Percentiles rank a stretch among this genome's conserved stretches.
phyloP scores from a whole-genome alignment of 176 grass and related monocot genomes.

The Musa beccarii region DNA sequence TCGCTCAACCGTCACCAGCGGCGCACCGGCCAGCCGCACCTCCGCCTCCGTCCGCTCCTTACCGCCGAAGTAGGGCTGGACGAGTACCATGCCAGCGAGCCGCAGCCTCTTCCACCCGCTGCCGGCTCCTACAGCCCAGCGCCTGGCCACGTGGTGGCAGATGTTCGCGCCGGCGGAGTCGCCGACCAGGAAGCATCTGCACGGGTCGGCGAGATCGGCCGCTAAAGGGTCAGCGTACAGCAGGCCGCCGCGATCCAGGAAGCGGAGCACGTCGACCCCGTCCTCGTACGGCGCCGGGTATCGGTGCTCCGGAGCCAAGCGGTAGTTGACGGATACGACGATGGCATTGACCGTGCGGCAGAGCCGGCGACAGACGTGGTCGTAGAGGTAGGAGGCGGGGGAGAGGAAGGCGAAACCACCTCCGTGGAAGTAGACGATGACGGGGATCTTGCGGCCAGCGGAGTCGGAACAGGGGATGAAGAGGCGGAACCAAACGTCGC shows the following conservation, averaged over 20 bases:
- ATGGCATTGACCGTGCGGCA: constrained; percentile 29
- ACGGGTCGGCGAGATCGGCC: constrained; percentile 26
- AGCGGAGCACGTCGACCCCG: constrained; percentile 35
- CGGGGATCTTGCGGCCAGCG: constrained; percentile 6
- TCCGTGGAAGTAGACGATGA: constrained; percentile 54
- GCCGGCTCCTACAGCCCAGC: constrained; percentile 19
- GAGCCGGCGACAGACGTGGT: constrained; percentile 35
- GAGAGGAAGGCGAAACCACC: constrained; percentile 52
- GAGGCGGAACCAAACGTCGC: constrained; percentile 40
- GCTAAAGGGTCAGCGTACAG: background rate
- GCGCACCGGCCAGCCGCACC: constrained; percentile 10
- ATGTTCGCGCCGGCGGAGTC: constrained; percentile 78
- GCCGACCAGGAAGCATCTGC: constrained; percentile 41
- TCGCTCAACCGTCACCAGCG: constrained; percentile 14
- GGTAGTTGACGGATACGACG: constrained; percentile 49
- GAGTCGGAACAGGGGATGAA: constrained; percentile 11
- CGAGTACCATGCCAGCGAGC: constrained; percentile 21
- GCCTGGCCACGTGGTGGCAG: constrained; percentile 48
- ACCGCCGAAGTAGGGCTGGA: constrained; percentile 44
- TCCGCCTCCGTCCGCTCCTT: constrained; percentile 28
- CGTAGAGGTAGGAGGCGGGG: constrained; percentile 18
- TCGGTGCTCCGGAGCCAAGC: constrained; percentile 48
- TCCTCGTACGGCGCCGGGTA: constrained; percentile 58
- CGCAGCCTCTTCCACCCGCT: background rate
- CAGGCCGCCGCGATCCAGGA: constrained; percentile 20